These are phyloP conservation scores for Physcia stellaris DNA, from an alignment of 495 filamentous ascomycete species.

Conservation along the genomic window DNA sequence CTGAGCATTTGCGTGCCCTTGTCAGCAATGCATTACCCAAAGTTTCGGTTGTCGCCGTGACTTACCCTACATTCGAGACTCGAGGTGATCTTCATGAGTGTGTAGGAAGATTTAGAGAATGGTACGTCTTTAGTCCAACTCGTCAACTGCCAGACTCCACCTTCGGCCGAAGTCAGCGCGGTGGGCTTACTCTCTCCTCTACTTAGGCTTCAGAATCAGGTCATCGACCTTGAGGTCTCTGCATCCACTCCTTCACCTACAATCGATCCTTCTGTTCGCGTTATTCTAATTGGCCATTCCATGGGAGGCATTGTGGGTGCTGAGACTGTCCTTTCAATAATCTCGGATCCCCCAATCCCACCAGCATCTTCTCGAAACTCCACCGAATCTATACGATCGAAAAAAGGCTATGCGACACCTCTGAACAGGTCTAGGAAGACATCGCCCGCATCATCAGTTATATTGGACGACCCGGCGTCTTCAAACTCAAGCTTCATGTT, in stretches of 20 bases:
- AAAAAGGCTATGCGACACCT: constrained; percentile 15
- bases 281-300: constrained; percentile 76
- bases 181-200: background rate
- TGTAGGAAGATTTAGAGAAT: constrained; percentile 73
- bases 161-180: background rate
- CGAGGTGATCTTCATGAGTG: constrained; percentile 72
- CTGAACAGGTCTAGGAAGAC: too few relatives aligned
- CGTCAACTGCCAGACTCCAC: background rate
- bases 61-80: constrained; percentile 89
- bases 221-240: constrained; percentile 87
- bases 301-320: constrained; percentile 98
- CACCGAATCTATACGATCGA: constrained; percentile 8
- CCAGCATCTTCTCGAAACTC: constrained; percentile 1
- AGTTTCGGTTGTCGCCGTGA: constrained; percentile 50
- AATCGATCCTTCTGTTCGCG: constrained; percentile 74
- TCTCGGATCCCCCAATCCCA: constrained; percentile 51
- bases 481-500: constrained; percentile 39
- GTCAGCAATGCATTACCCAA: constrained; percentile 60
- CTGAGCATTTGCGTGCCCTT: constrained; percentile 56
- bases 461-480: too few relatives aligned
- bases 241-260: constrained; percentile 74
- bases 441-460: constrained; percentile 9
- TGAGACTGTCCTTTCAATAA: constrained; percentile 61
- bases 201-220: constrained; percentile 69
- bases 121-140: constrained; percentile 38